These are phyloP conservation scores for Omphalotus olearius DNA, from an alignment of 1,284 basidiomycete genomes.

Conservation along the genomic window DNA sequence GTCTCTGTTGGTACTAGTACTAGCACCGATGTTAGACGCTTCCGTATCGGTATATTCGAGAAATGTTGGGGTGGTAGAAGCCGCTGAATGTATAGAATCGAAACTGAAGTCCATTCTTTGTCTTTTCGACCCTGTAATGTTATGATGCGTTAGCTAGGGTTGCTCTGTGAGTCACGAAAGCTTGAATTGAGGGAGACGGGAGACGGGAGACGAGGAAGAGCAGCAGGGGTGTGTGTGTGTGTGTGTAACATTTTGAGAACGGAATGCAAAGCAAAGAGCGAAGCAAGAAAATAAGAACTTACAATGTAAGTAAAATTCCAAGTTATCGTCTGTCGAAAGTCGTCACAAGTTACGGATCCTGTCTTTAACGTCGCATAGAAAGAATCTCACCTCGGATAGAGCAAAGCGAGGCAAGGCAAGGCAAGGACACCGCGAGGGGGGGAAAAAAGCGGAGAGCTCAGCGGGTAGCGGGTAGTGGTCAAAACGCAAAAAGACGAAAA, in stretches of 20 bases:
- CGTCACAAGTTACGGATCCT: neutral
- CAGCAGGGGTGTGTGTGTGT: too few species aligned
- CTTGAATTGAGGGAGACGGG: too few species aligned
- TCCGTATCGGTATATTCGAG: conserved; percentile 2
- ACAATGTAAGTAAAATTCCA: neutral
- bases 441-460: neutral
- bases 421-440: neutral
- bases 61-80: conserved; percentile 6
- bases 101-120: conserved; percentile 13
- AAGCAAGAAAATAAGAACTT: neutral
- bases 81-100: conserved; percentile 7
- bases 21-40: neutral
- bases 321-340: neutral
- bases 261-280: neutral
- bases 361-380: neutral
- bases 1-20: neutral
- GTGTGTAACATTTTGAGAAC: too few species aligned
- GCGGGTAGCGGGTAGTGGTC: conserved; percentile 9
- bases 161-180: neutral
- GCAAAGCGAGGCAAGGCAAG: neutral
- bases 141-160: neutral
- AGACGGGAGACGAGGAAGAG: too few species aligned
- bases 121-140: conserved; percentile 1
- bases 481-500: conserved; percentile 3
- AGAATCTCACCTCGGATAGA: neutral